Evolutionary conservation across 495 filamentous ascomycete genomes (phyloP).

Genomic region (Podospora sp.): DNA sequence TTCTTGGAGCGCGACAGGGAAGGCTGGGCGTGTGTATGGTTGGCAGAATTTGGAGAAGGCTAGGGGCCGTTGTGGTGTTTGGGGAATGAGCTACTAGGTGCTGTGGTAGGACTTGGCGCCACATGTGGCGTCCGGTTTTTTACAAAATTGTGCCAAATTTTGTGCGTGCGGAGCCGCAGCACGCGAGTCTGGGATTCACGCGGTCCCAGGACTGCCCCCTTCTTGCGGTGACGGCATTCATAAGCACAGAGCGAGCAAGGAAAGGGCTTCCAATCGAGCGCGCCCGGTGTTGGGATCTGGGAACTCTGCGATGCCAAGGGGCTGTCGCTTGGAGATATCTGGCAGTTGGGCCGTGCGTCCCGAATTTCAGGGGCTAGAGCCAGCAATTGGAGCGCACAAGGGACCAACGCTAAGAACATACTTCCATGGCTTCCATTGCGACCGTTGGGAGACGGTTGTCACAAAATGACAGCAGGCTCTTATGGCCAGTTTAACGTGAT

Average conservation of each 20-base stretch:
- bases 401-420: background rate
- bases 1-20: slow-evolving; percentile 1
- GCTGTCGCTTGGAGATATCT: background rate
- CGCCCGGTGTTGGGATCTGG: background rate
- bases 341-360: slow-evolving; percentile 15
- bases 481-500: no score
- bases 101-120: background rate
- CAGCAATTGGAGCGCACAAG: background rate
- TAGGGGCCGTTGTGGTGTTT: background rate
- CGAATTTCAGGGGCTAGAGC: background rate
- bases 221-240: no score
- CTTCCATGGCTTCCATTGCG: background rate
- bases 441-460: background rate
- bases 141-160: background rate
- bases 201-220: no score
- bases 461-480: background rate
- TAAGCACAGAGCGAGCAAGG: no score
- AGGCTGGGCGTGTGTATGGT: background rate
- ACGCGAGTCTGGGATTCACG: no score
- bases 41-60: slow-evolving; percentile 17
- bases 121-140: background rate
- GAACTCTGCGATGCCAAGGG: background rate
- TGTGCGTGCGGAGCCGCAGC: background rate
- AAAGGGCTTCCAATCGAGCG: no score
- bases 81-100: slow-evolving; percentile 10